Evolutionary conservation across 2,329 filamentous ascomycete genomes (phyloP).

Genomic region (Drechslera avenae): DNA sequence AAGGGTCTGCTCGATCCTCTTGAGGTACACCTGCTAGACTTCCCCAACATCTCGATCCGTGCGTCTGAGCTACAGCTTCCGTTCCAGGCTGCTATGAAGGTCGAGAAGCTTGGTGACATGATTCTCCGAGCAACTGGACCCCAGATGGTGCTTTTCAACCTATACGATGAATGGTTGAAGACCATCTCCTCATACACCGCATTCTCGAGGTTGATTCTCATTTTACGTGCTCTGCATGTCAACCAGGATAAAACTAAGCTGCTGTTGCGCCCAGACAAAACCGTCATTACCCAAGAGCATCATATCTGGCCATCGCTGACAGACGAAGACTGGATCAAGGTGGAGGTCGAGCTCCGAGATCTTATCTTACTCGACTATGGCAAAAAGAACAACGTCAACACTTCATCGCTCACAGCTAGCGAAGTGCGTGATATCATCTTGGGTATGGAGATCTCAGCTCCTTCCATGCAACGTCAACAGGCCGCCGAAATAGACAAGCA

Average conservation of each 20-base stretch:
- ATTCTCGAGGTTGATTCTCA: constrained; percentile 92
- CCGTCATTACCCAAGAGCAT: constrained; percentile 95
- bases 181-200: constrained; percentile 98
- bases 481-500: constrained; percentile 99
- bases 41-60: constrained; percentile 98
- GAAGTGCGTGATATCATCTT: constrained; percentile 98
- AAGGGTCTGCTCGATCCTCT: constrained; percentile 97
- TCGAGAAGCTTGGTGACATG: constrained; percentile 99
- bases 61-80: constrained; percentile 95
- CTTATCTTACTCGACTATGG: constrained; percentile 97
- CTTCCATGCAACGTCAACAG: constrained; percentile 97
- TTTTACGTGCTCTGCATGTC: constrained; percentile 91
- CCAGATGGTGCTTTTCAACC: constrained; percentile 99
- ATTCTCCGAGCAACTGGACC: constrained; percentile 96
- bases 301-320: constrained; percentile 96
- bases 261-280: constrained; percentile 93
- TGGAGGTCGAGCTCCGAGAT: constrained; percentile 95
- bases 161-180: constrained; percentile 99
- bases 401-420: constrained; percentile 91
- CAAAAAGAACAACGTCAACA: constrained; percentile 99
- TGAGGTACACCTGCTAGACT: constrained; percentile 95
- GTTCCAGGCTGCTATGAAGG: constrained; percentile 99
- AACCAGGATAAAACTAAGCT: constrained; percentile 99
- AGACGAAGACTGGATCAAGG: constrained; percentile 99
- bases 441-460: constrained; percentile 99